Conservation (phyloP, 1,284 basidiomycete species). For the Trichosporon asahii region DNA sequence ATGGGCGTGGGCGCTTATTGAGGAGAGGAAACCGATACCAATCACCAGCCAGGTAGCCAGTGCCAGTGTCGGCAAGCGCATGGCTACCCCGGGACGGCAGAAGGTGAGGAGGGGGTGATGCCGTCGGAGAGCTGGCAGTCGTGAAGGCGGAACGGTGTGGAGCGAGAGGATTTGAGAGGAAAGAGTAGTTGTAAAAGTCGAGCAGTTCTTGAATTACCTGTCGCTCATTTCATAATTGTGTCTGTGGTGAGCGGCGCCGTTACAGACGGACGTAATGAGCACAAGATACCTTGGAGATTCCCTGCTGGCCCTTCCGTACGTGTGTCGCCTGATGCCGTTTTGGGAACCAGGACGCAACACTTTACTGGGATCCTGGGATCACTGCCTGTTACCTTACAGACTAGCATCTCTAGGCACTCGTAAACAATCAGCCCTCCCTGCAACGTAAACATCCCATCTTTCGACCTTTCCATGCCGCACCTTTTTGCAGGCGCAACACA, state of each 20-base stretch:
- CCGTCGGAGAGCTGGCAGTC: not conserved
- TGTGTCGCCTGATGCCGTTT: not conserved
- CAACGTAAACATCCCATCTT: not conserved
- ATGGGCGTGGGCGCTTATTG: not conserved
- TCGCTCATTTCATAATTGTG: not conserved
- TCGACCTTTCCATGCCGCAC: not conserved
- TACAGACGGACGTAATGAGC: not conserved
- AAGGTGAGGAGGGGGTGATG: not conserved
- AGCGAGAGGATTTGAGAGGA: not conserved
- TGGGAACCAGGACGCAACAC: not conserved
- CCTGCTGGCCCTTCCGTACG: not conserved
- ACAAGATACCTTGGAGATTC: not conserved
- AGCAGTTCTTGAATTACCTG: not conserved
- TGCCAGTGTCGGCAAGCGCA: conserved; percentile 17
- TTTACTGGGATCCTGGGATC: not conserved
- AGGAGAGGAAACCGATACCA: not conserved
- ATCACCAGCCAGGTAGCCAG: conserved; percentile 4
- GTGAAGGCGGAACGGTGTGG: not conserved
- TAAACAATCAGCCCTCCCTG: not conserved
- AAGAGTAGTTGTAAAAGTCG: not conserved
- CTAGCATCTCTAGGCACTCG: not conserved
- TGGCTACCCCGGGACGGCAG: conserved; percentile 11
- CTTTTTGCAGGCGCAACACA: too few species aligned
- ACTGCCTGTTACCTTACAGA: not conserved
- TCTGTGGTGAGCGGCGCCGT: not conserved